These are phyloP conservation scores for Hirsutella rhossiliensis DNA, from an alignment of 2,329 filamentous ascomycete genomes.

Conservation along the genomic window DNA sequence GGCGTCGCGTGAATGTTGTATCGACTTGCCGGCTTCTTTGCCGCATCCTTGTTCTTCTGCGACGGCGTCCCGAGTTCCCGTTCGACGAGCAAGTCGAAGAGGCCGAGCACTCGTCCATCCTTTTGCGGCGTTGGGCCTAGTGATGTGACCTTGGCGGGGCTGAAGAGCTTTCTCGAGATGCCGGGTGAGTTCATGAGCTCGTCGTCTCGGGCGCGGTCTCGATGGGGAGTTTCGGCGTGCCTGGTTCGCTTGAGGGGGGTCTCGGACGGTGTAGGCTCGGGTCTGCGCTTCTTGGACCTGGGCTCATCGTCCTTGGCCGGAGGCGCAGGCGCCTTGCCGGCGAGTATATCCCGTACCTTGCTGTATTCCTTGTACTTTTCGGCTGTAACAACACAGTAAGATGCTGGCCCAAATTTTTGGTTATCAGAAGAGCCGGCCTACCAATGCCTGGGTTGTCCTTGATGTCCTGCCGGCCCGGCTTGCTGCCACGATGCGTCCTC, in stretches of 20 bases:
- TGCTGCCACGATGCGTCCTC: conserved; percentile 48
- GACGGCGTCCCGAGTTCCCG: conserved; percentile 37
- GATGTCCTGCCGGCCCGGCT: conserved; percentile 64
- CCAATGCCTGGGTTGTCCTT: conserved; percentile 61
- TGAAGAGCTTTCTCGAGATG: conserved; percentile 46
- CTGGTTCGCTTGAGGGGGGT: conserved; percentile 42
- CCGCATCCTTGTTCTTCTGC: conserved; percentile 20
- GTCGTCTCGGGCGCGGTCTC: conserved; percentile 22
- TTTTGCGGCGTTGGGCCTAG: conserved; percentile 72
- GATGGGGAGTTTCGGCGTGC: conserved; percentile 34
- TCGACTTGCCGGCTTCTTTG: conserved; percentile 1
- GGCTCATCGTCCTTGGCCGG: conserved; percentile 13
- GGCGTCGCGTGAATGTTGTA: conserved; percentile 28
- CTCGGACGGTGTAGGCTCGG: conserved; percentile 20
- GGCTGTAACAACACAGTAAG: conserved; percentile 27
- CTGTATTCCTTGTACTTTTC: conserved; percentile 70
- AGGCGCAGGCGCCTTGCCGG: conserved; percentile 36
- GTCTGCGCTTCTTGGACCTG: conserved; percentile 26
- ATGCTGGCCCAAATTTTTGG: background rate
- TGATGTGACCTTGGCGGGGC: conserved; percentile 43
- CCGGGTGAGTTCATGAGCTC: conserved; percentile 43
- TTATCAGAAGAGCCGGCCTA: conserved; percentile 21
- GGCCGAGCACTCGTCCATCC: conserved; percentile 62
- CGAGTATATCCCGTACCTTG: conserved; percentile 46
- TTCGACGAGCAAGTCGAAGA: conserved; percentile 59